phyloP scores from a whole-genome alignment of 1,284 basidiomycete species.

The Rhodotorula glutinis region DNA sequence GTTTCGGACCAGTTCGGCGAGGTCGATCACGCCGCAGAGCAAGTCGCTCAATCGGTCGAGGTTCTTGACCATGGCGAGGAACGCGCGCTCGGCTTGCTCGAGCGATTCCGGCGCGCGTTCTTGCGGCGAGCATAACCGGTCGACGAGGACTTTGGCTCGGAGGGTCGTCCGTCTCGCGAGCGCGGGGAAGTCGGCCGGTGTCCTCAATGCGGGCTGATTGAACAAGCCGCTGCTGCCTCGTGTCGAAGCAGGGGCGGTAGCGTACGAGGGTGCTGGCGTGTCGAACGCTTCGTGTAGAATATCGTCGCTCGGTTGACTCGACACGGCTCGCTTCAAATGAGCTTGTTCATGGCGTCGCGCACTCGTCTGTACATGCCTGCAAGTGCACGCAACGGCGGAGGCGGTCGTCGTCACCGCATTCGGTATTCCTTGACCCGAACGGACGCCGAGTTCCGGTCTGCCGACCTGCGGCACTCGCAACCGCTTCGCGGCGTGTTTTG shows the following conservation, averaged over 20 bases:
- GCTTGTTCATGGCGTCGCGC: not conserved
- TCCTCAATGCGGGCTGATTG: constrained; percentile 61
- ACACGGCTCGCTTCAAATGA: not conserved
- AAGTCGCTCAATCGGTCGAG: constrained; percentile 92
- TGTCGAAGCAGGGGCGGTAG: constrained; percentile 46
- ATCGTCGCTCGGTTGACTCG: constrained; percentile 10
- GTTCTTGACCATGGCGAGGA: constrained; percentile 84
- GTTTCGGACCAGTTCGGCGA: constrained; percentile 89
- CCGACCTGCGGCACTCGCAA: no score
- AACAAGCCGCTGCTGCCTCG: constrained; percentile 60
- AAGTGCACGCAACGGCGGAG: not conserved
- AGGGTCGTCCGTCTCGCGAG: constrained; percentile 68
- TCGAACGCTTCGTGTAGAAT: constrained; percentile 32
- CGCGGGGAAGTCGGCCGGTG: constrained; percentile 61
- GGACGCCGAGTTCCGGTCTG: no score
- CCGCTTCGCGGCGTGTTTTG: no score
- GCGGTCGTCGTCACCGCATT: no score
- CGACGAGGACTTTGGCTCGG: constrained; percentile 69
- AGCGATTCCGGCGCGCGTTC: constrained; percentile 55
- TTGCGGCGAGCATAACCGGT: constrained; percentile 63
- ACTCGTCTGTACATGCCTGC: not conserved
- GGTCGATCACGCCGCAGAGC: constrained; percentile 92
- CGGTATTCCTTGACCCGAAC: no score
- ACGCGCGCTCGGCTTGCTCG: constrained; percentile 54
- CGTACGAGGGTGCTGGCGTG: constrained; percentile 12